Base-by-base conservation (phyloP, 257 asterid species). In the Scutellaria galericulata region DNA sequence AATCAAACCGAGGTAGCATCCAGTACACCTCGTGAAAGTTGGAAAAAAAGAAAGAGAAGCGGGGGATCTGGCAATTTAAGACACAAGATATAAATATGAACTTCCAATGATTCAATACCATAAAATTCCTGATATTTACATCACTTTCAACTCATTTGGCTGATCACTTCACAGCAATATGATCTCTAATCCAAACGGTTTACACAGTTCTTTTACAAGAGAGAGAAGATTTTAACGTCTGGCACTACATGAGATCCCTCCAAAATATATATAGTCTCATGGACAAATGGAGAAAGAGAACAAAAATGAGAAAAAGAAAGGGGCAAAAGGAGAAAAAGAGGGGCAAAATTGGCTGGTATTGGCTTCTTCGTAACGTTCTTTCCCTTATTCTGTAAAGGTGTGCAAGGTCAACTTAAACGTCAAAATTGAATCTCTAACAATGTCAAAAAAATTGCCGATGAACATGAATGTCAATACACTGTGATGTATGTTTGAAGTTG, bases 351-450 rank as follows among this genome's bases (percentile, higher is more conserved):
- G 84, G 81, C 79, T 74, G 56, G 72, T 68, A 22, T 72, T 66
- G 84, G 84, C 79, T 14, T 59, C 67, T 64, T 31, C 37, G 27
- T 24, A 27, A 18, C 42, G 22, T 60, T 64, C 50, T 68, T 59
- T 24, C 66, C 78, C 76, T 72, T 78, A 72, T 72, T 81, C 70
- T 64, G 78, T 72, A 47, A 77, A 60, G 64, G 74, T 66, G 68
- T 75, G 54, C 1, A 61, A 63, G 64, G 75, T 75, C 77, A 75
- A 74, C 84, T 73, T 79, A 66, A 77, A 75, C 63, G 62, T 72
- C 86, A 87, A 85, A 83, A 82, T 66, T 78, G 86, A 78, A 71
- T 71, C 79, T 81, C 84, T 70, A 61, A 68, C 71, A 75, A 67
- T 71, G 75, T 82, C 76, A 67, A 77, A 83, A 31, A 80, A 77